A percentile compares a stretch with the other conserved stretches of the same genome.
Evolutionary conservation across 805 yeast genomes (phyloP).

Genomic region (Komagataella pastoris): DNA sequence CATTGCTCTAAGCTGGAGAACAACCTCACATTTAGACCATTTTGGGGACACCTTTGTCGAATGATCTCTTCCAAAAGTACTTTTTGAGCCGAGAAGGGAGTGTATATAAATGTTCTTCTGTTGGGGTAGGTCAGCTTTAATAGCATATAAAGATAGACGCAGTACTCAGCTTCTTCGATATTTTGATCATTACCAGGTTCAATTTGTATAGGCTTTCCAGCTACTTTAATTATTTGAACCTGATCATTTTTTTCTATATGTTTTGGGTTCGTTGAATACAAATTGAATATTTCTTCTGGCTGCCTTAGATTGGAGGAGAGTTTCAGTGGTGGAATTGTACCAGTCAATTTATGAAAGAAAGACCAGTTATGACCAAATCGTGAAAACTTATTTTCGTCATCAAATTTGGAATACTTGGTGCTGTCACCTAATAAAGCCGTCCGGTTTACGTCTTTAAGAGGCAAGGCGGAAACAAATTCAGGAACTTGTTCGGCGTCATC

Average conservation of each 20-base stretch:
- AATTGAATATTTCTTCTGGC: not conserved
- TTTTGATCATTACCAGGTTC: constrained; percentile 18
- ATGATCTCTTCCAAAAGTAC: constrained; percentile 27
- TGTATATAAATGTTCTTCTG: constrained; percentile 23
- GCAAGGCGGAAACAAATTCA: not conserved
- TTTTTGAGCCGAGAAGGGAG: constrained; percentile 26
- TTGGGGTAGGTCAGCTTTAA: constrained; percentile 30
- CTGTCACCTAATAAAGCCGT: not conserved
- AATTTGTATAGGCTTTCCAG: not conserved
- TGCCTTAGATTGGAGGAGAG: not conserved
- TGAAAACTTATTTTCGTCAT: not conserved
- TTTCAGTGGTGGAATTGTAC: not conserved
- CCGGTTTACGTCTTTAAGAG: not conserved
- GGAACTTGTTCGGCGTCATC: not conserved
- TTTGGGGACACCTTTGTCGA: constrained; percentile 12
- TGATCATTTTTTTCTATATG: not conserved
- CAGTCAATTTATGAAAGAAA: not conserved
- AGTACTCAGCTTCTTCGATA: constrained; percentile 33
- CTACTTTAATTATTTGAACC: not conserved
- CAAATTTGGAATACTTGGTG: not conserved
- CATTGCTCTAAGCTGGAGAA: constrained; percentile 12
- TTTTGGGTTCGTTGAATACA: not conserved
- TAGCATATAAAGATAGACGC: constrained; percentile 30
- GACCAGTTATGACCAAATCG: not conserved
- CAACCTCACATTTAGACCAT: not conserved